Percentiles rank a stretch among this genome's conserved stretches.
phyloP scores from a whole-genome alignment of 2,329 filamentous ascomycete genomes.

The Paecilomyces fulvus region DNA sequence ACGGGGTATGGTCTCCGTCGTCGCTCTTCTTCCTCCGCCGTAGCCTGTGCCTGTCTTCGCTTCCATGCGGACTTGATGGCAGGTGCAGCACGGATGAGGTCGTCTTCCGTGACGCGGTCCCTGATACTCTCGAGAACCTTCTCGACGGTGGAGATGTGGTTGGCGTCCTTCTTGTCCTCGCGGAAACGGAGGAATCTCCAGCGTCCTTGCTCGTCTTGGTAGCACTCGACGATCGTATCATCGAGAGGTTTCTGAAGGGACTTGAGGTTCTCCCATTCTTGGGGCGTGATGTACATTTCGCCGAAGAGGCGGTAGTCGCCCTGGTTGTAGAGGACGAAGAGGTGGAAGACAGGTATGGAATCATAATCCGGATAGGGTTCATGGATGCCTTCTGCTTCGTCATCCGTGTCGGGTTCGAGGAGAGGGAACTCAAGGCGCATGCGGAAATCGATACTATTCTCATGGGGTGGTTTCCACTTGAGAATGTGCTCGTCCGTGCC shows the following conservation, averaged over 20 bases:
- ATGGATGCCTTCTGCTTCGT: slow-evolving; percentile 57
- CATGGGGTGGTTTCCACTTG: slow-evolving; percentile 94
- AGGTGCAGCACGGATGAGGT: slow-evolving; percentile 62
- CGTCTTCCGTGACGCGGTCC: slow-evolving; percentile 73
- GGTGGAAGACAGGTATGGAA: slow-evolving; percentile 61
- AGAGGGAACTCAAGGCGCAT: slow-evolving; percentile 68
- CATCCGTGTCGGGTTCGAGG: slow-evolving; percentile 58
- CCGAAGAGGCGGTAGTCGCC: slow-evolving; percentile 58
- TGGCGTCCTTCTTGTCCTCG: slow-evolving; percentile 86
- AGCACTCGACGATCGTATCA: slow-evolving; percentile 83
- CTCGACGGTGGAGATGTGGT: slow-evolving; percentile 74
- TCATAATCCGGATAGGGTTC: slow-evolving; percentile 70
- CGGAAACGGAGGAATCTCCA: slow-evolving; percentile 88
- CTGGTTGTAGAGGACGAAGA: slow-evolving; percentile 62
- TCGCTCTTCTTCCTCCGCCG: slow-evolving; percentile 15
- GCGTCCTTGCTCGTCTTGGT: slow-evolving; percentile 60
- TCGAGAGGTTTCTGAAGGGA: slow-evolving; percentile 65
- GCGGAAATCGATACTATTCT: slow-evolving; percentile 92
- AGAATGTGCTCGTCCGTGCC: slow-evolving; percentile 91
- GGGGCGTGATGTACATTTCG: slow-evolving; percentile 58
- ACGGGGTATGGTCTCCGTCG: slow-evolving; percentile 14
- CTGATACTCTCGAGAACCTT: slow-evolving; percentile 86
- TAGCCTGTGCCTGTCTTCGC: slow-evolving; percentile 41
- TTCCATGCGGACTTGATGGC: slow-evolving; percentile 79
- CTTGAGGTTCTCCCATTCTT: slow-evolving; percentile 82